These are phyloP conservation scores for Pythium chondricola DNA, from an alignment of 352 stramenopile genomes.

Conservation along the genomic window DNA sequence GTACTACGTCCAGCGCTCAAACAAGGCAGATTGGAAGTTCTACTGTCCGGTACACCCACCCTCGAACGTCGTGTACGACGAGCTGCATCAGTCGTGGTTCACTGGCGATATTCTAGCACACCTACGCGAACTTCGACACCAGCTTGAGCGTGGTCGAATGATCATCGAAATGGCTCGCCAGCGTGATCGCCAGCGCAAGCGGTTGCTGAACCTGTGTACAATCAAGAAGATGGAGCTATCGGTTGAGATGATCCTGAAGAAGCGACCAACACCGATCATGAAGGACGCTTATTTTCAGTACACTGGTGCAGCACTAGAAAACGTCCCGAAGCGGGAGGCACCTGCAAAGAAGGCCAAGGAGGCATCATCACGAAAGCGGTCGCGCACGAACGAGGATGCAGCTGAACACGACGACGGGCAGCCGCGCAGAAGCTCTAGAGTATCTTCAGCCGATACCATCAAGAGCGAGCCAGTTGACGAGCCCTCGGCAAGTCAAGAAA, in stretches of 20 bases:
- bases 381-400: too few relatives aligned
- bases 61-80: conserved; percentile 60
- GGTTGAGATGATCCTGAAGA: conserved; percentile 76
- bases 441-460: too few relatives aligned
- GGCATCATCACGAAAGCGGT: not conserved
- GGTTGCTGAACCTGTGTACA: conserved; percentile 53
- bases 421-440: too few relatives aligned
- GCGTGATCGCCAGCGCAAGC: conserved; percentile 80
- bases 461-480: too few relatives aligned
- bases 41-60: conserved; percentile 69
- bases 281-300: conserved; percentile 58
- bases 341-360: conserved; percentile 9
- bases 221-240: conserved; percentile 58
- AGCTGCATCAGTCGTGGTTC: conserved; percentile 67
- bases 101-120: conserved; percentile 68
- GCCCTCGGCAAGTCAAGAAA: conserved; percentile 1
- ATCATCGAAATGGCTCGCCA: conserved; percentile 81
- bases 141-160: conserved; percentile 76
- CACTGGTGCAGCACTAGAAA: conserved; percentile 48
- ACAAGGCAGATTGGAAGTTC: conserved; percentile 67
- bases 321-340: conserved; percentile 35
- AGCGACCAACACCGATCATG: conserved; percentile 55
- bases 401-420: too few relatives aligned
- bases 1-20: conserved; percentile 49
- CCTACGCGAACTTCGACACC: conserved; percentile 67